These are phyloP conservation scores for Nannochloris sp. DNA, from an alignment of 139 green algal species.

Conservation along the genomic window DNA sequence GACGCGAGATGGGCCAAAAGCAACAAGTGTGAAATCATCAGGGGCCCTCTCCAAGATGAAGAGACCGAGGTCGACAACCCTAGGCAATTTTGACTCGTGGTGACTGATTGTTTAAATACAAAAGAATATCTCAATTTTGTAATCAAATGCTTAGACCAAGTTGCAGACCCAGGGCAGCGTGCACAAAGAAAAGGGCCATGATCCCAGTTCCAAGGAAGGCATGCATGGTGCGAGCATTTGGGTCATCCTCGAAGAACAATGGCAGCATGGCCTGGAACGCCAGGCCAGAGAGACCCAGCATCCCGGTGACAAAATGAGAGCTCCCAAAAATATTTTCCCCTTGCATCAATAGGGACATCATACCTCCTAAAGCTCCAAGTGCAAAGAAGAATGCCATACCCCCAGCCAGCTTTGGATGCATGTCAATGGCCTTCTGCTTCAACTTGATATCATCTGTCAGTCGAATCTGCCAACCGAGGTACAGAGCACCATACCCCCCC, in stretches of 20 bases:
- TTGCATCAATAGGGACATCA: conserved; percentile 69
- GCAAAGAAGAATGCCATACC: conserved; percentile 73
- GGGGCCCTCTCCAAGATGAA: too few relatives aligned
- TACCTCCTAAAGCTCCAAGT: conserved; percentile 60
- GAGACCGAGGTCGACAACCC: too few relatives aligned
- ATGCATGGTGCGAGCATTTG: conserved; percentile 40
- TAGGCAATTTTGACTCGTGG: not conserved
- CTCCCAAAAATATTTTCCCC: conserved; percentile 45
- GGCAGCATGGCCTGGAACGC: conserved; percentile 66
- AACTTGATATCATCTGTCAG: conserved; percentile 31
- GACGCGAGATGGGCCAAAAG: too few relatives aligned
- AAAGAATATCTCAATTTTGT: not conserved
- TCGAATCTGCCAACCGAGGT: conserved; percentile 61
- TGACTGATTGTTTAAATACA: not conserved
- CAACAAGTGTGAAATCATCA: too few relatives aligned
- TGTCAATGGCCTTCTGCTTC: conserved; percentile 52
- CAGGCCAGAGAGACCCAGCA: conserved; percentile 56
- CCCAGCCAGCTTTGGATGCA: conserved; percentile 69
- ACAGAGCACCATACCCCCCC: conserved; percentile 55
- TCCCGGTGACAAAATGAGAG: conserved; percentile 48
- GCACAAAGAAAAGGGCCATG: conserved; percentile 65
- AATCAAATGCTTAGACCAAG: conserved; percentile 63
- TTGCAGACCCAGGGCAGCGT: conserved; percentile 60
- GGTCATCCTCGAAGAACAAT: conserved; percentile 40
- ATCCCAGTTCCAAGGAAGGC: conserved; percentile 66